These are phyloP conservation scores for Phenoliferia sp. DNA, from an alignment of 1,284 basidiomycete species.

Conservation along the genomic window DNA sequence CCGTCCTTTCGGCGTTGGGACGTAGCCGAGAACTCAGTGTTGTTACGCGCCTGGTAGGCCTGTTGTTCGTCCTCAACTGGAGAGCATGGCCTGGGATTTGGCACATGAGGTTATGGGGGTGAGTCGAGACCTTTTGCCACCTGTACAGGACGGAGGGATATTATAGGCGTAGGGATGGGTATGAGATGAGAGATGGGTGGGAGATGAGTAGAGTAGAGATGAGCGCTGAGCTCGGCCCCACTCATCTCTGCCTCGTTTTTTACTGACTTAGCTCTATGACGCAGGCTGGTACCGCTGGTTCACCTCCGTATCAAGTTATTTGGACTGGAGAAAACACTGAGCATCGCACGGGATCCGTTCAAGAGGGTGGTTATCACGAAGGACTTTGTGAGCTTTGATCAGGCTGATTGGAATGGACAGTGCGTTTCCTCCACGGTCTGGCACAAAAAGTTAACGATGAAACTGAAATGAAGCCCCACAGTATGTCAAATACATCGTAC, in stretches of 20 bases:
- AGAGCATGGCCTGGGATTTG: conserved; percentile 15
- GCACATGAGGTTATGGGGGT: conserved; percentile 11
- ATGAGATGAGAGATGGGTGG: not conserved
- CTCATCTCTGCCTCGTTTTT: not conserved
- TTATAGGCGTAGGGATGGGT: not conserved
- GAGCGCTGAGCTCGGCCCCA: not conserved
- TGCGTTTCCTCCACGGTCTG: not conserved
- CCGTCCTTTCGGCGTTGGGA: no score
- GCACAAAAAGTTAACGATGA: not conserved
- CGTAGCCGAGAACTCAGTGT: no score
- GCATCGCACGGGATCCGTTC: conserved; percentile 21
- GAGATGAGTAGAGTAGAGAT: not conserved
- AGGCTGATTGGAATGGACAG: conserved; percentile 28
- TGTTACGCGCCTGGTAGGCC: conserved; percentile 16
- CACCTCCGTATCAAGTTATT: conserved; percentile 7
- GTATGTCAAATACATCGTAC: conserved; percentile 29
- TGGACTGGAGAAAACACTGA: conserved; percentile 20
- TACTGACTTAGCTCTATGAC: conserved; percentile 2
- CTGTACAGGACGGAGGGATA: not conserved
- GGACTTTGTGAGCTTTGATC: conserved; percentile 6
- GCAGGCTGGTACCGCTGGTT: conserved; percentile 12
- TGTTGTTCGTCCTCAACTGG: conserved; percentile 27
- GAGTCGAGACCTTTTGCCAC: not conserved
- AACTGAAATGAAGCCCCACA: not conserved
- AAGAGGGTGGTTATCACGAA: conserved; percentile 13